Percentiles rank a stretch among this genome's conserved stretches.
phyloP scores from a whole-genome alignment of 2,329 filamentous ascomycete genomes.

The Xylaria sp. region DNA sequence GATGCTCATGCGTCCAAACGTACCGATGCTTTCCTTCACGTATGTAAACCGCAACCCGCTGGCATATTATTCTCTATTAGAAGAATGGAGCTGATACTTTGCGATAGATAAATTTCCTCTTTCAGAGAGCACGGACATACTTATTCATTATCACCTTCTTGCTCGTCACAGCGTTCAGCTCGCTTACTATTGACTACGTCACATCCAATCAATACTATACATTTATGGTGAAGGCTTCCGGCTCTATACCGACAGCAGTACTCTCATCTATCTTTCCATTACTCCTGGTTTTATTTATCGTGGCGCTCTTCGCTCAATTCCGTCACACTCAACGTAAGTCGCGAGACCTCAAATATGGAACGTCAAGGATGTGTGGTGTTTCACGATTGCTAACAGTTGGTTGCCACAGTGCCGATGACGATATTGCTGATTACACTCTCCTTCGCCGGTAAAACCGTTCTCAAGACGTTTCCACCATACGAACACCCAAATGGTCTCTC shows the following conservation, averaged over 20 bases:
- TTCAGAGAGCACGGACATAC: neutral
- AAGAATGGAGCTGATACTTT: neutral
- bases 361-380: neutral
- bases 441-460: neutral
- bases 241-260: neutral
- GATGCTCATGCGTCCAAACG: neutral
- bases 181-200: neutral
- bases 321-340: neutral
- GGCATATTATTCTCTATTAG: neutral
- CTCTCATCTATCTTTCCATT: neutral
- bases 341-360: neutral
- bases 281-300: neutral
- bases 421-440: neutral
- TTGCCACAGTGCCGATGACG: neutral
- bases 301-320: neutral
- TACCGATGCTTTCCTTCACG: neutral
- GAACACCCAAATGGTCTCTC: neutral
- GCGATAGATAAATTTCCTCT: neutral
- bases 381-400: neutral
- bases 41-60: neutral
- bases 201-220: no score
- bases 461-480: neutral
- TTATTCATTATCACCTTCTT: constrained; percentile 1
- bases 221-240: neutral
- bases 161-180: neutral